Base-by-base conservation (phyloP, 2,329 filamentous ascomycete genomes). In the Aspergillus sp. region DNA sequence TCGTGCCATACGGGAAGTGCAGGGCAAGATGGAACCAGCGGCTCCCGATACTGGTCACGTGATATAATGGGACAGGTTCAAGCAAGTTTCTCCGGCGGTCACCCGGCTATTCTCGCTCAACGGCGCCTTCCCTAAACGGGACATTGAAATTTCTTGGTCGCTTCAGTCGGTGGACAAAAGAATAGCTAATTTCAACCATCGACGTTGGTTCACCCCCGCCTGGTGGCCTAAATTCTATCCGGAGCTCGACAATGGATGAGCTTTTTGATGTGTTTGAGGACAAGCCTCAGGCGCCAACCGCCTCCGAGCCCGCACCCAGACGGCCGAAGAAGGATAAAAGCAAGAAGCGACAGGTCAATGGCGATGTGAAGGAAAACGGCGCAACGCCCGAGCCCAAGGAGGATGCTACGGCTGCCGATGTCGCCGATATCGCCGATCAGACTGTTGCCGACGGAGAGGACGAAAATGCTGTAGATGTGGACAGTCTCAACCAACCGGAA, bases 281-380 rank as follows among this genome's bases (percentile, higher is more conserved):
- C 71, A 83, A 84, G 73, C 82, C 87, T 53, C 75, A 82, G 74
- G 82, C 84, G 67, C 60, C 67, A 59, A 64, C 68, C 63, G 60
- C 71, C 56, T 66, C 70, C 38, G 76, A 75, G 67, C 64, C 68
- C 68, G 63, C 67, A 51, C 60, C 69, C 51, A 77, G 76, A 64
- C 77, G 74, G 64, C 65, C 74, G 53, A 83, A 79, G 70, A 85
- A 83, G 70, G 86, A 89, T 66, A 87, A 85, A 77, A 91, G 82
- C 80, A 95, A 93, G 81, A 97, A 97, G 84, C 87, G 93, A 77
- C 91, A 92, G 77, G 89, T 90, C 45, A 93, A 93, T 75, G 92
- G 92, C 64, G 86, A 87, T 62, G 87, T 92, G 67, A 94, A 93
- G 72, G 80, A 80, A 50, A 68, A 72, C 61, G 74, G 66, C 49